Evolutionary conservation across 78 protist species (phyloP).

Genomic region (Dictyostelium firmibasis): DNA sequence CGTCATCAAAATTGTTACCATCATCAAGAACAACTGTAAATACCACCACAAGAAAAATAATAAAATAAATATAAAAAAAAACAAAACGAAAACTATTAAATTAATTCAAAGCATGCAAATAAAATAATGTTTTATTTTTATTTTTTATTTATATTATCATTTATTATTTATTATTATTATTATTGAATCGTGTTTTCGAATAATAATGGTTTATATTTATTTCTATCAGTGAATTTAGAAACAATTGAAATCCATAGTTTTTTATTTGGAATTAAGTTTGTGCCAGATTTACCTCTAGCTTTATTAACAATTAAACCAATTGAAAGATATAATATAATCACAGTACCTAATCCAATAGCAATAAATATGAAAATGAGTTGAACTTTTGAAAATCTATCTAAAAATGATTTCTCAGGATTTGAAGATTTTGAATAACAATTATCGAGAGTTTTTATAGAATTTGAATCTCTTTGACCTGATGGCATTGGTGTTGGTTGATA

Average conservation of each 20-base stretch:
- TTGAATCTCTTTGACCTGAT: neutral
- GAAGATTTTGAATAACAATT: neutral
- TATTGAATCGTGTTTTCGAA: neutral
- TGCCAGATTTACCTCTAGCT: neutral
- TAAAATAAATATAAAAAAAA: neutral
- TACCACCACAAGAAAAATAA: neutral
- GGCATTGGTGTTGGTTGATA: conserved; percentile 43
- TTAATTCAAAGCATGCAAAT: neutral
- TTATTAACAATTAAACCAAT: conserved; percentile 21
- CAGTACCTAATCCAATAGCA: neutral
- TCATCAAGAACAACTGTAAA: neutral
- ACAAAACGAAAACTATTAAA: no score
- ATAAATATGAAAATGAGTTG: neutral
- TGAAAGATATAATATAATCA: neutral
- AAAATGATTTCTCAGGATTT: neutral
- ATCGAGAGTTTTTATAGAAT: neutral
- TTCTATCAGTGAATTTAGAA: neutral
- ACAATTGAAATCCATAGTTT: conserved; percentile 33
- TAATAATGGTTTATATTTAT: neutral
- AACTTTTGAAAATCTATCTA: neutral
- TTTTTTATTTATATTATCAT: neutral
- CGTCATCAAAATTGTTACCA: neutral
- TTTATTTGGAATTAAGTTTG: conserved; percentile 34
- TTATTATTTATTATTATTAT: neutral
- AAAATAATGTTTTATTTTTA: neutral